Conservation (phyloP, 768 basidiomycete genomes). For the Lactarius quietus region DNA sequence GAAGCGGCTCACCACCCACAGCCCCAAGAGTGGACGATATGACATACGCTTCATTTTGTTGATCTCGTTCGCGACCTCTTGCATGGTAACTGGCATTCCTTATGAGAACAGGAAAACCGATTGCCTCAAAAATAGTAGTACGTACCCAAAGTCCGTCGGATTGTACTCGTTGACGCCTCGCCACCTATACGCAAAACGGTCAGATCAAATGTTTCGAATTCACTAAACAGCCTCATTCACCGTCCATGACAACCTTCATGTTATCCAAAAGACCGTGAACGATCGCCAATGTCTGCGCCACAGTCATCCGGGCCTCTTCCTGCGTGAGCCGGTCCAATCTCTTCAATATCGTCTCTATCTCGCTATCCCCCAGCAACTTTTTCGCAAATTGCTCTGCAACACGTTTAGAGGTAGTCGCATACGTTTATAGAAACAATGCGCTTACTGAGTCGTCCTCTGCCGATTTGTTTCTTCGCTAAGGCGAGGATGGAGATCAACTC, state of each 20-base stretch:
- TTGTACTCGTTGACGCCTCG: neutral
- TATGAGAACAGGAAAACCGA: neutral
- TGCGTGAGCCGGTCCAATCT: conserved; percentile 11
- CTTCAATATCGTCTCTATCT: conserved; percentile 1
- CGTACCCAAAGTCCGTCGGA: neutral
- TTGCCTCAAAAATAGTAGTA: neutral
- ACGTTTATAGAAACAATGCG: neutral
- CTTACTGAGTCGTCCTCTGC: conserved; percentile 11
- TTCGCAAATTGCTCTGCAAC: conserved; percentile 6
- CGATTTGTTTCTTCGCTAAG: conserved; percentile 1
- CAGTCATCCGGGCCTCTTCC: conserved; percentile 8
- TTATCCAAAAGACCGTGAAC: conserved; percentile 12
- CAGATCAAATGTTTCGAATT: neutral
- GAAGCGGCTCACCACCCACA: no score
- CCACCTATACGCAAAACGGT: neutral
- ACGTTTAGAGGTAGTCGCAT: neutral
- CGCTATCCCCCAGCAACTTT: conserved; percentile 4
- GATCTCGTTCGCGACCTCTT: neutral
- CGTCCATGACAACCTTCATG: conserved; percentile 8
- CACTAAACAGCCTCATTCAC: neutral
- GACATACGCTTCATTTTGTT: conserved; percentile 14
- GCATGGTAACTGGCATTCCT: neutral
- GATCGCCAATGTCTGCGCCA: conserved; percentile 1
- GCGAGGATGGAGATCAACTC: conserved; percentile 11
- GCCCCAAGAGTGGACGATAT: neutral